Evolutionary conservation across 352 stramenopile species (phyloP).

Genomic region (Phytopythium delawarense): DNA sequence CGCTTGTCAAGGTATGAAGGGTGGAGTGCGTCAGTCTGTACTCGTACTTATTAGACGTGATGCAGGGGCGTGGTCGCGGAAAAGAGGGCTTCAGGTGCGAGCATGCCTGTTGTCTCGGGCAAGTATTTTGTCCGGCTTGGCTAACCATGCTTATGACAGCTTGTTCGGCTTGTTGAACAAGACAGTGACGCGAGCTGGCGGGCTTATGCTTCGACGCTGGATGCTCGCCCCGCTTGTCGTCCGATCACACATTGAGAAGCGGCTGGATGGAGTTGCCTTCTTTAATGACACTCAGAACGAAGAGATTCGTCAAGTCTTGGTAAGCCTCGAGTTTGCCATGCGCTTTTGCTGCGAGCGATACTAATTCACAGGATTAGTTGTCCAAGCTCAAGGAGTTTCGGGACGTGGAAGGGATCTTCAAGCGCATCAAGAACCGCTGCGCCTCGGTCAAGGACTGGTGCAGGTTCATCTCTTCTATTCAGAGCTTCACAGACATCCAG

Average conservation of each 20-base stretch:
- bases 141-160: conserved; percentile 23
- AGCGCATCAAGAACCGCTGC: conserved; percentile 55
- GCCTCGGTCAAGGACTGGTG: conserved; percentile 67
- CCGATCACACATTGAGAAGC: conserved; percentile 40
- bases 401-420: conserved; percentile 61
- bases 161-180: conserved; percentile 78
- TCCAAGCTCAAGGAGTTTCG: conserved; percentile 57
- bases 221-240: conserved; percentile 71
- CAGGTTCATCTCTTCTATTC: conserved; percentile 49
- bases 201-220: conserved; percentile 60
- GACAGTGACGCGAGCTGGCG: conserved; percentile 68
- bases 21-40: no score
- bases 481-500: conserved; percentile 56
- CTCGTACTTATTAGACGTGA: neutral
- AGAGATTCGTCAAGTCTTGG: conserved; percentile 55
- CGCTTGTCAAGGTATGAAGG: conserved; percentile 56
- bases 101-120: neutral
- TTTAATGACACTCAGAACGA: conserved; percentile 46
- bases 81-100: conserved; percentile 88
- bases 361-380: conserved; percentile 27
- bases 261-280: conserved; percentile 55
- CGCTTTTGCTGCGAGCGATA: neutral
- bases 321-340: conserved; percentile 13
- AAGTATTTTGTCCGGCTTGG: neutral
- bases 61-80: conserved; percentile 53